These are phyloP conservation scores for Phytophthora crassamura DNA, from an alignment of 352 stramenopile species.

Conservation along the genomic window DNA sequence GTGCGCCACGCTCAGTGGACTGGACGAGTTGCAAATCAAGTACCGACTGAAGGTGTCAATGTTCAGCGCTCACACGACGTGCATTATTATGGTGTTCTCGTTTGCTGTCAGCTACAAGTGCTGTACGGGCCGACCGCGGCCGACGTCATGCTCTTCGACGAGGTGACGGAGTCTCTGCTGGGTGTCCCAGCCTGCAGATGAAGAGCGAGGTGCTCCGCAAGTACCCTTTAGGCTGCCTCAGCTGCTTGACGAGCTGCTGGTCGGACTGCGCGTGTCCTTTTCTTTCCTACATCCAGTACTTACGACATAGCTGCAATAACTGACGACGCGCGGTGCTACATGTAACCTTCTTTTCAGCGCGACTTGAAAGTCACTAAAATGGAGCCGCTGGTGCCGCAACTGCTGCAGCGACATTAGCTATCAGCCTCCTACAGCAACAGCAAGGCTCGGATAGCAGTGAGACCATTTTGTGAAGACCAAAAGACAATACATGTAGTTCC, in stretches of 20 bases:
- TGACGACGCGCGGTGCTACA: neutral
- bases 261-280: conserved; percentile 60
- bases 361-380: conserved; percentile 61
- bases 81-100: neutral
- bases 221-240: conserved; percentile 47
- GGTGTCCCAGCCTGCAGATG: conserved; percentile 40
- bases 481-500: conserved; percentile 5
- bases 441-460: conserved; percentile 6
- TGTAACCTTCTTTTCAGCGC: conserved; percentile 21
- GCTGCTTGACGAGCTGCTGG: conserved; percentile 57
- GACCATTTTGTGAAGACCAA: neutral
- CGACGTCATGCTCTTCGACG: conserved; percentile 63
- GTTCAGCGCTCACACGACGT: neutral
- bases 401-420: conserved; percentile 49
- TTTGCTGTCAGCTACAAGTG: conserved; percentile 45
- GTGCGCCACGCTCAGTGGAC: conserved; percentile 27
- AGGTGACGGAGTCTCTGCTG: conserved; percentile 47
- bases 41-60: conserved; percentile 54
- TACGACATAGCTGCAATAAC: neutral
- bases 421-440: conserved; percentile 42
- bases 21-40: conserved; percentile 48
- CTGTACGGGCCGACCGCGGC: conserved; percentile 36
- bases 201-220: conserved; percentile 39
- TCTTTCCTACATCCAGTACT: conserved; percentile 43
- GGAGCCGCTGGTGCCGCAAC: conserved; percentile 42